Base-by-base conservation (phyloP, 2,329 filamentous ascomycete species). In the Fusarium pseudoanthophilum region DNA sequence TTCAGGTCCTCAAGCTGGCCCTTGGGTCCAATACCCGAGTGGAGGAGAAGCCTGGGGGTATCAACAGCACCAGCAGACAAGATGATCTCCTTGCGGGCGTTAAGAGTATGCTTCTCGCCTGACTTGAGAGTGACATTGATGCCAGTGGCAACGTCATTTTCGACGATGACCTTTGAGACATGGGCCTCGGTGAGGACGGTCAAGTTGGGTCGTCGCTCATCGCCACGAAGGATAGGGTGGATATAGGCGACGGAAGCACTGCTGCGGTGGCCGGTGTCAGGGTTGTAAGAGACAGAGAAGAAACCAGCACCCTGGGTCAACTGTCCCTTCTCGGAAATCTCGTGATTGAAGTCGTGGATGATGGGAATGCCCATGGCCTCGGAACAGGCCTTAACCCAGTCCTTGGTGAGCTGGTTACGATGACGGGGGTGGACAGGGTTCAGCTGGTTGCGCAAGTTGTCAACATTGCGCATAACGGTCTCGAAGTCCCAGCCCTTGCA, bases 211-310 rank as follows among this genome's bases (percentile, higher is more conserved):
- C 93, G 88, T 81, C 91, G 90, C 87, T 97, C 94, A 53, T 95
- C 92, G 45, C 93, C 94, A 45, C 92, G 90, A 59, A 97, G 88
- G 78, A 97, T 95, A 40, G 95, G 95, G 83, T 97, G 95, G 79
- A 97, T 95, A 84, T 97, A 97, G 24, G 95, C 95, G 28, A 97
- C 94, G 66, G 92, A 95, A 67, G 95, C 94, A 80, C 92, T 95
- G 85, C 92, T 95, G 72, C 95, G 91, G 77, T 90, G 89, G 79
- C 94, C 93, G 78, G 94, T 92, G 78, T 97, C 94, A 6, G 95
- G 95, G 85, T 97, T 97, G 85, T 97, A 97, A 42, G 93, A 92
- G 75, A 97, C 91, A 73, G 92, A 95, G 87, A 97, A 95, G 87
- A 97, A 97, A 63, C 95, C 95, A 34, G 96, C 93, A 55, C 92